Percentiles rank a stretch among this genome's conserved stretches.
These are phyloP conservation scores for Ustulina deusta DNA, from an alignment of 2,329 filamentous ascomycete genomes.

Conservation along the genomic window DNA sequence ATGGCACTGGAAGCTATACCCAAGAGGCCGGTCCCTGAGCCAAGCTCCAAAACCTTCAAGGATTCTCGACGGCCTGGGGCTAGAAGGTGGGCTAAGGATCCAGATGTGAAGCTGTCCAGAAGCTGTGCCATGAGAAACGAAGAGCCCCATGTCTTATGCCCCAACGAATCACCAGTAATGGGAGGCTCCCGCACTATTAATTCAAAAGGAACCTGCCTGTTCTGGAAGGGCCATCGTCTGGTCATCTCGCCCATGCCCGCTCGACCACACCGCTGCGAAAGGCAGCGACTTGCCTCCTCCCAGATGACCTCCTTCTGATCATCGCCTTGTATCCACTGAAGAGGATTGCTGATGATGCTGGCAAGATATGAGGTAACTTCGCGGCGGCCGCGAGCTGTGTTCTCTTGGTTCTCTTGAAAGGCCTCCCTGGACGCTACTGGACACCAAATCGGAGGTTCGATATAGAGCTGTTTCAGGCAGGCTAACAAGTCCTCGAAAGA, in stretches of 20 bases:
- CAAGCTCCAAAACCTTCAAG: slow-evolving; percentile 76
- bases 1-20: slow-evolving; percentile 85
- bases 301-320: slow-evolving; percentile 76
- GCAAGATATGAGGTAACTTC: slow-evolving; percentile 75
- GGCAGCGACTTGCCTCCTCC: slow-evolving; percentile 80
- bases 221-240: slow-evolving; percentile 65
- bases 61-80: slow-evolving; percentile 47
- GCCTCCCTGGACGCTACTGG: slow-evolving; percentile 57
- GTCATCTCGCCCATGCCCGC: slow-evolving; percentile 71
- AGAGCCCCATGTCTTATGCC: slow-evolving; percentile 95
- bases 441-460: slow-evolving; percentile 77
- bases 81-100: slow-evolving; percentile 61
- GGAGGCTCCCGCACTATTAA: slow-evolving; percentile 86
- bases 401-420: slow-evolving; percentile 57
- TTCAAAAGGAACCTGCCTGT: slow-evolving; percentile 60
- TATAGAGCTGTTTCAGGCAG: slow-evolving; percentile 73
- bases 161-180: slow-evolving; percentile 87
- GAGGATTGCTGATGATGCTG: slow-evolving; percentile 73
- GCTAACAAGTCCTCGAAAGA: slow-evolving; percentile 71
- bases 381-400: slow-evolving; percentile 58
- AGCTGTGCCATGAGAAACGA: slow-evolving; percentile 86
- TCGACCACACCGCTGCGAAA: slow-evolving; percentile 88
- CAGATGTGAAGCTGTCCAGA: slow-evolving; percentile 64
- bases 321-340: slow-evolving; percentile 77
- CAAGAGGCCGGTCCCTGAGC: slow-evolving; percentile 90